Evolutionary conservation across 495 filamentous ascomycete genomes (phyloP).

Genomic region (Lindgomyces ingoldianus): DNA sequence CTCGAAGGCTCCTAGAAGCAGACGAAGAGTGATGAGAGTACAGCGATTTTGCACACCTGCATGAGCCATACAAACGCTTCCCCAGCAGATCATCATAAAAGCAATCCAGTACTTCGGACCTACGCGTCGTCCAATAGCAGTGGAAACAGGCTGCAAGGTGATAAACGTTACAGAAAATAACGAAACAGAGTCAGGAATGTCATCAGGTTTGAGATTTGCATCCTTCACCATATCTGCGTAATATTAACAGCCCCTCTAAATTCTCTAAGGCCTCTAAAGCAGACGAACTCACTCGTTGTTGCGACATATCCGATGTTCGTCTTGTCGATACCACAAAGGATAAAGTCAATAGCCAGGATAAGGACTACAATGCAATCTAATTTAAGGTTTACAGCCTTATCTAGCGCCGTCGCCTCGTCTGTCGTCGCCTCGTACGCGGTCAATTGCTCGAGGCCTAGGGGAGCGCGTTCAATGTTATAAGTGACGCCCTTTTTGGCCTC

Average conservation of each 20-base stretch:
- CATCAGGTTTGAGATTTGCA: constrained; percentile 14
- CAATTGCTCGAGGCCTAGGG: not conserved
- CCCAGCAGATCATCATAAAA: constrained; percentile 20
- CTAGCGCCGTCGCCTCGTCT: constrained; percentile 15
- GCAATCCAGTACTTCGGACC: constrained; percentile 22
- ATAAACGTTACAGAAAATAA: constrained; percentile 13
- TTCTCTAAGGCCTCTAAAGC: not conserved
- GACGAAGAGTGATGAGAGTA: constrained; percentile 21
- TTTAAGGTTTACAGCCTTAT: constrained; percentile 10
- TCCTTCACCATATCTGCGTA: constrained; percentile 15
- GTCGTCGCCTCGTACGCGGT: constrained; percentile 11
- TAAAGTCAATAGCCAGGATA: constrained; percentile 20
- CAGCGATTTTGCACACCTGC: constrained; percentile 13
- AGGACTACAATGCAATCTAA: constrained; percentile 18
- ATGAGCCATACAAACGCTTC: constrained; percentile 17
- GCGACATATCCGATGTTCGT: constrained; percentile 26
- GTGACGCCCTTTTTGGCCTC: not conserved
- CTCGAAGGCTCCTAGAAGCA: constrained; percentile 24
- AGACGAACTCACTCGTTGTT: constrained; percentile 3
- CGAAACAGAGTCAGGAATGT: constrained; percentile 19
- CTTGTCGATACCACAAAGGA: constrained; percentile 23
- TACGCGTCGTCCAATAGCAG: constrained; percentile 10
- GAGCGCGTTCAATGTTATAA: not conserved
- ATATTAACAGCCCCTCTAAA: not conserved
- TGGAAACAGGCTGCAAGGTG: constrained; percentile 25